Evolutionary conservation across 83 land plant genomes (phyloP).

Genomic region (Picea abies): DNA sequence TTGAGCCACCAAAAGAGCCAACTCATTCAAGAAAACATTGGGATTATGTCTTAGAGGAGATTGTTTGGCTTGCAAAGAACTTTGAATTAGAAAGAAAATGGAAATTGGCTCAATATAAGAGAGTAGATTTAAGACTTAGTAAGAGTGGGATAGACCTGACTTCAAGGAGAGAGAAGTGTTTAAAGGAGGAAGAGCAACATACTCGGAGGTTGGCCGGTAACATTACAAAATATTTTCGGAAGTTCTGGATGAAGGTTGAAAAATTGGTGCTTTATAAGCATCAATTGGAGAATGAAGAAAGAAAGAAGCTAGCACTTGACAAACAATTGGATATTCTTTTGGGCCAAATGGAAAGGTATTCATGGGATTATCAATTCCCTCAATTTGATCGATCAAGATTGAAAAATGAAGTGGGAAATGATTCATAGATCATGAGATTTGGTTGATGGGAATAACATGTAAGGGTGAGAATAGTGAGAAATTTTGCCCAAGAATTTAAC

Average conservation of each 20-base stretch:
- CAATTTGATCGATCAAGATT: no score
- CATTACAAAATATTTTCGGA: constrained; percentile 96
- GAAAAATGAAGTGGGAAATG: no score
- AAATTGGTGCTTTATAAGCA: constrained; percentile 97
- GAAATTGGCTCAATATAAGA: constrained; percentile 93
- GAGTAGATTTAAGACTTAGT: constrained; percentile 81
- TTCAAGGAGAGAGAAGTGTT: constrained; percentile 71
- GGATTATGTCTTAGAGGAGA: constrained; percentile 99
- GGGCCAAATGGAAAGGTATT: constrained; percentile 97
- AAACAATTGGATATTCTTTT: constrained; percentile 96
- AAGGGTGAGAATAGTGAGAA: no score
- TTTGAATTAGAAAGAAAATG: constrained; percentile 98
- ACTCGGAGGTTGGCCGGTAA: constrained; percentile 85
- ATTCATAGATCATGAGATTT: no score
- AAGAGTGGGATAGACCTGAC: constrained; percentile 78
- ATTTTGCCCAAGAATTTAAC: no score
- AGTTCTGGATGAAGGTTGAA: constrained; percentile 97
- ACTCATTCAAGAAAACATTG: constrained; percentile 91
- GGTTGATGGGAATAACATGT: no score
- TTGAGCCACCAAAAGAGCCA: constrained; percentile 83
- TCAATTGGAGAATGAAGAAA: constrained; percentile 85
- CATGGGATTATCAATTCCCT: no score
- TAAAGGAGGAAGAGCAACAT: constrained; percentile 97
- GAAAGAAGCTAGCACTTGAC: constrained; percentile 90
- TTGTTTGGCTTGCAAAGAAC: constrained; percentile 99